Base-by-base conservation (phyloP, 345 rosid genomes). In the Populus pruinosa region DNA sequence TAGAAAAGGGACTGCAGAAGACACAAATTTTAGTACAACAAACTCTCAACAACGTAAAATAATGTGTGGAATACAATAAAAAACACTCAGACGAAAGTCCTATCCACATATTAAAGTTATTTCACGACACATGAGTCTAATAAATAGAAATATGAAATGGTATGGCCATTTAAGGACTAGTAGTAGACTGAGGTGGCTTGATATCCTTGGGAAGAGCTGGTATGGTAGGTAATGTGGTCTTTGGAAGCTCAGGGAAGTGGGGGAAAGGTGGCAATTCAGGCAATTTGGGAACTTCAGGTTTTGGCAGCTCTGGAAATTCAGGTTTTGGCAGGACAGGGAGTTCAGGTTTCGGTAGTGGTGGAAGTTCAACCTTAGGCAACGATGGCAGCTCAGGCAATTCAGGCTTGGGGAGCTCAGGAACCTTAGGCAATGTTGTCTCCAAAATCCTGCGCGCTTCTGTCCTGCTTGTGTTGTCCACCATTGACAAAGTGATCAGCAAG, bases 191-290 rank as follows among this genome's bases (percentile, higher is more conserved):
- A 21, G n/a, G 5, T 2, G 38, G 73, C 14, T 47, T 44, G 50
- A 61, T 27, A 27, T 76, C 83, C 36, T 72, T 62, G 14, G 85
- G 76, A 43, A 80, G 53, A 68, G 72, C 21, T 10, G 83, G 85
- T 9, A 74, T 33, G 50, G 64, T 43, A 3, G 79, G 81, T 33
- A 70, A 35, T 56, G 78, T 47, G 8, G 70, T 61, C 76, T 64
- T 20, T 1, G 73, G 56, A 29, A 70, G 44, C 13, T 41, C 13
- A 41, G 13, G 44, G 44, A 41, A 41, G 4, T 33, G 35, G 35
- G 35, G 35, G 5, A 33, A 4, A 33, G 35, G 0, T 3, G 35
- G 35, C 4, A 33, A 33, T 33, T 33, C 35, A 33, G 35, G 35
- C 35, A 33, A 2, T 41, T 41, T 41, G 44, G 44, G 44, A 41